These are phyloP conservation scores for Solanum chilense DNA, from an alignment of 257 asterid genomes.

Conservation along the genomic window DNA sequence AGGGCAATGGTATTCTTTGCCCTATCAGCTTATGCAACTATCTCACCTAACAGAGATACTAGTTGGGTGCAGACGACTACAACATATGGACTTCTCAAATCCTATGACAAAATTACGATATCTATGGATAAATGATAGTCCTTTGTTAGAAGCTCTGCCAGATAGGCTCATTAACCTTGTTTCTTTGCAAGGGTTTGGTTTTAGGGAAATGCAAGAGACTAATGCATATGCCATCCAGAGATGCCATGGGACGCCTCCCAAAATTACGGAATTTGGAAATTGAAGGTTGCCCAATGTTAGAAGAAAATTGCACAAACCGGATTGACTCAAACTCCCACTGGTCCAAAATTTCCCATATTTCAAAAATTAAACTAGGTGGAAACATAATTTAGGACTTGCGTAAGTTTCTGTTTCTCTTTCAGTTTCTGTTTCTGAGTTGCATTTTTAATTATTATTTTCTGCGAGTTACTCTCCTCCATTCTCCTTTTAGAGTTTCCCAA, in stretches of 20 bases:
- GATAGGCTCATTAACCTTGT: not conserved
- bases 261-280: not conserved
- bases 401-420: too few relatives aligned
- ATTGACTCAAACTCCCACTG: not conserved
- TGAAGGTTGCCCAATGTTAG: not conserved
- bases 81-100: conserved; percentile 1
- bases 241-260: not conserved
- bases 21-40: conserved; percentile 7
- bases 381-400: not conserved
- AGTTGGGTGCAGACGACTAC: not conserved
- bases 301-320: not conserved
- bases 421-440: too few relatives aligned
- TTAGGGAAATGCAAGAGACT: not conserved
- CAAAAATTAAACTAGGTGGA: not conserved
- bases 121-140: not conserved
- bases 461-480: too few relatives aligned
- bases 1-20: conserved; percentile 1
- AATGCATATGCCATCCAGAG: not conserved
- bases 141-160: not conserved
- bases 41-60: not conserved
- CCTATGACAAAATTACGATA: not conserved
- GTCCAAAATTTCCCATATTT: not conserved
- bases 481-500: too few relatives aligned
- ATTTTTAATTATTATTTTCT: too few relatives aligned
- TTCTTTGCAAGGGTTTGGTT: not conserved